Evolutionary conservation across 1,139 yeast genomes (phyloP), one percentile per base, ranked within the genome.

Genomic region (Geotrichum citri-aurantii): DNA sequence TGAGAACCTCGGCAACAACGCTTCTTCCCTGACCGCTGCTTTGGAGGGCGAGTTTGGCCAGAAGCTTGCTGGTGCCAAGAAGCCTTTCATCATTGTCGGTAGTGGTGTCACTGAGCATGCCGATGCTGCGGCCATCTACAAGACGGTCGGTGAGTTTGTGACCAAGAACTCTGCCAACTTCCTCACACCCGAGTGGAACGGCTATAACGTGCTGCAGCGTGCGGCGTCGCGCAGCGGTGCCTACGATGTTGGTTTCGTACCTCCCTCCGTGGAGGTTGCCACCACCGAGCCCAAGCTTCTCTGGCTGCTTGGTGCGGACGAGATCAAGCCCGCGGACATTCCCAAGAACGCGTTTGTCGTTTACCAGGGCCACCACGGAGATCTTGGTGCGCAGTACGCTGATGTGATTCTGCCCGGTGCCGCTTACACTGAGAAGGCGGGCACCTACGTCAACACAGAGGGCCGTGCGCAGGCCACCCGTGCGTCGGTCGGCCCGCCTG

Each of bases 291-390:
- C 96, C 63, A 89, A 88, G 77, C 80, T 89, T 71, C 80, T 89
- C 60, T 89, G 87, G 77, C 79, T 89, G 69, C 79, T 89, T 60
- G 95, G 93, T 55, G 95, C 96, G 49, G 96, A 89, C 73, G 96
- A 89, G 75, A 73, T 88, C 64, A 75, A 80, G 64, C 82, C 85
- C 64, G 76, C 79, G 59, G 88, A 86, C 62, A 83, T 88, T 68
- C 95, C 96, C 66, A 78, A 80, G 73, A 95, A 88, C 71, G 91
- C 96, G 11, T 89, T 89, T 72, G 96, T 89, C 46, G 85, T 89
- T 58, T 89, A 89, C 76, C 92, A 88, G 76, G 96, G 96, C 59
- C 96, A 89, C 74, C 96, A 89, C 74, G 96, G 96, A 76, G 96
- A 89, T 67, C 74, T 82, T 47, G 96, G 96, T 67, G 96, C 96